phyloP scores from a whole-genome alignment of 306 rosid genomes.

The Prunus fruticosa region DNA sequence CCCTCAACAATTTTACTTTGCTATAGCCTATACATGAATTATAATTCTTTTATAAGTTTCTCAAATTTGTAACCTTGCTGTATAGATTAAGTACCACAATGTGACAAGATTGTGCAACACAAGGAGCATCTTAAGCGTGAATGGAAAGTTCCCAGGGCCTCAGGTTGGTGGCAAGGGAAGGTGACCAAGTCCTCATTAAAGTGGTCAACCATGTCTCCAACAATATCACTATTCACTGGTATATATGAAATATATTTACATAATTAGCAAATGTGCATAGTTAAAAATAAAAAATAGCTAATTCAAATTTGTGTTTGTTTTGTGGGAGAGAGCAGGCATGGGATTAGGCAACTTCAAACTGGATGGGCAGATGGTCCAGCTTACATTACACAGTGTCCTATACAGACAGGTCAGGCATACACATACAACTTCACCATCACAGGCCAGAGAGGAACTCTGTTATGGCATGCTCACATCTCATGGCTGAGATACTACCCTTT shows the following conservation, averaged over 20 bases:
- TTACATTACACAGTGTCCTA: slow-evolving; percentile 85
- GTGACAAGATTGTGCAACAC: slow-evolving; percentile 68
- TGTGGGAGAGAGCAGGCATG: slow-evolving; percentile 55
- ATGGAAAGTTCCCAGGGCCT: slow-evolving; percentile 74
- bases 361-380: slow-evolving; percentile 92
- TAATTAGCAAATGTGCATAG: background rate
- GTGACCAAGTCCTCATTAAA: slow-evolving; percentile 59
- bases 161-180: slow-evolving; percentile 74
- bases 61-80: background rate
- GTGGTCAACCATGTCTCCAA: slow-evolving; percentile 60
- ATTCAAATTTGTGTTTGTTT: background rate
- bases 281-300: background rate
- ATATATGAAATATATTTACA: background rate
- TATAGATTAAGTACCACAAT: slow-evolving; percentile 50
- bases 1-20: background rate
- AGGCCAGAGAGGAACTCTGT: slow-evolving; percentile 78
- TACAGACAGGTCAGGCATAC: slow-evolving; percentile 58
- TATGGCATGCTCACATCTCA: slow-evolving; percentile 86
- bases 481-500: slow-evolving; percentile 68
- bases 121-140: slow-evolving; percentile 62
- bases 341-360: slow-evolving; percentile 55
- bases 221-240: slow-evolving; percentile 84
- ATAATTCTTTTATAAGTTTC: background rate
- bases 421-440: slow-evolving; percentile 68
- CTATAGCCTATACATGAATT: background rate